A percentile compares a stretch with the other conserved stretches of the same genome.
phyloP scores from a whole-genome alignment of 2,329 filamentous ascomycete species.

The Aspergillus hortae region DNA sequence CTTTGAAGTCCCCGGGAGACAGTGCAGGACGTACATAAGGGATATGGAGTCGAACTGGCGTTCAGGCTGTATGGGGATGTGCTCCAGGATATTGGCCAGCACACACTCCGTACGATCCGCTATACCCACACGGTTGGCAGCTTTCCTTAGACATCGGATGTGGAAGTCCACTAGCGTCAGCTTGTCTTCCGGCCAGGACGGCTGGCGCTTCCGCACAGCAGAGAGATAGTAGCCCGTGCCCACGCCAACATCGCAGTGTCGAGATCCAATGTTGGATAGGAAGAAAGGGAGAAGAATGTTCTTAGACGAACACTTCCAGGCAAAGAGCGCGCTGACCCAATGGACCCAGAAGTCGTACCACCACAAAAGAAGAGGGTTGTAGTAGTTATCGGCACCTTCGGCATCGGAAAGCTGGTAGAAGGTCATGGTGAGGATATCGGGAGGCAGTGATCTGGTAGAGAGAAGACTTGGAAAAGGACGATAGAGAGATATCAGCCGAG shows the following conservation, averaged over 20 bases:
- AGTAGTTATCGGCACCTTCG: neutral
- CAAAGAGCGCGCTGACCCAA: constrained; percentile 19
- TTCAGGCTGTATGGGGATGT: constrained; percentile 20
- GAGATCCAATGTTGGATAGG: constrained; percentile 14
- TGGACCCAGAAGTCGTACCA: neutral
- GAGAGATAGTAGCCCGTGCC: constrained; percentile 27
- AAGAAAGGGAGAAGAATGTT: constrained; percentile 22
- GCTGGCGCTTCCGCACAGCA: constrained; percentile 4
- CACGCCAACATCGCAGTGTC: constrained; percentile 29
- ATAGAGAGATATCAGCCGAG: too few relatives aligned
- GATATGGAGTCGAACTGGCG: constrained; percentile 42
- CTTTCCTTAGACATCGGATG: neutral
- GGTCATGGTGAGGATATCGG: too few relatives aligned
- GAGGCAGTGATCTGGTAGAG: too few relatives aligned
- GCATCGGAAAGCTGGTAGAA: too few relatives aligned
- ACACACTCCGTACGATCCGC: constrained; percentile 19
- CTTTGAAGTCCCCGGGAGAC: constrained; percentile 31
- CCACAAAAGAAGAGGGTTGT: neutral
- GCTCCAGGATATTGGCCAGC: constrained; percentile 35
- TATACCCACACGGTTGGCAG: constrained; percentile 4
- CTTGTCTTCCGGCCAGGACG: constrained; percentile 5
- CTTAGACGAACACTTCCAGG: constrained; percentile 25
- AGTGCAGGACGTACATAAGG: constrained; percentile 45
- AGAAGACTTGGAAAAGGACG: too few relatives aligned
- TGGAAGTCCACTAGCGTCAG: constrained; percentile 24